Conservation (phyloP, 2,329 filamentous ascomycete genomes). For the Graphilbum sp. region DNA sequence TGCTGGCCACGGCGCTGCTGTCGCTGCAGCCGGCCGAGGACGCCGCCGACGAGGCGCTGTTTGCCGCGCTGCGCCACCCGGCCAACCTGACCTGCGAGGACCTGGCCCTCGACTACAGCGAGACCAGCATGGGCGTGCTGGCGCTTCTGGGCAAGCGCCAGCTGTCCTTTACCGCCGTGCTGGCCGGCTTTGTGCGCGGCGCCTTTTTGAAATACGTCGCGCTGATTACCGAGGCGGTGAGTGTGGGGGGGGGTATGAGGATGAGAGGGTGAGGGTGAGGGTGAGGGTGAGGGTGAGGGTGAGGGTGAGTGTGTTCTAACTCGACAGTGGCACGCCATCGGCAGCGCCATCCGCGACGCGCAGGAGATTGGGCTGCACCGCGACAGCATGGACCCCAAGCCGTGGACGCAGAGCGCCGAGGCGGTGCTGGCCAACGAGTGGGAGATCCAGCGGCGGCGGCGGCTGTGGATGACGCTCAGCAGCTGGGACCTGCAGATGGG, state of each 20-base stretch:
- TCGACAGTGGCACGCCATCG: conserved; percentile 36
- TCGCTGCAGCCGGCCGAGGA: conserved; percentile 26
- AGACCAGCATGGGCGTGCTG: conserved; percentile 36
- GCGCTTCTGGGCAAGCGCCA: conserved; percentile 38
- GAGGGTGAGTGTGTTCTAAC: background rate
- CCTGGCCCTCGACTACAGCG: conserved; percentile 42
- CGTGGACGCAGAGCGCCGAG: conserved; percentile 27
- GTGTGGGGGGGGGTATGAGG: conserved; percentile 9
- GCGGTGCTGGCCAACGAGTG: conserved; percentile 39
- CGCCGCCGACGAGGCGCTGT: conserved; percentile 24
- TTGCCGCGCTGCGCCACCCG: conserved; percentile 41
- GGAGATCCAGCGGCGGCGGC: conserved; percentile 37
- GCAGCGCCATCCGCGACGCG: conserved; percentile 40
- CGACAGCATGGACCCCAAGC: conserved; percentile 33
- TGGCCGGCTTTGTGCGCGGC: conserved; percentile 39
- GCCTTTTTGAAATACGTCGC: conserved; percentile 42
- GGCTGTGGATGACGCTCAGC: conserved; percentile 38
- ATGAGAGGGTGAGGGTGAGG: too few species aligned
- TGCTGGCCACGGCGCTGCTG: conserved; percentile 37
- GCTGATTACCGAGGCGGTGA: conserved; percentile 38
- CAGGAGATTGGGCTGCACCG: conserved; percentile 46
- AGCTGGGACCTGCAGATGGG: conserved; percentile 38
- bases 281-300: too few species aligned
- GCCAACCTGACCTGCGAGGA: conserved; percentile 44
- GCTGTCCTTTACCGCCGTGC: conserved; percentile 37